These are phyloP conservation scores for Arthroderma uncinatum DNA, from an alignment of 2,329 filamentous ascomycete genomes.

Conservation along the genomic window DNA sequence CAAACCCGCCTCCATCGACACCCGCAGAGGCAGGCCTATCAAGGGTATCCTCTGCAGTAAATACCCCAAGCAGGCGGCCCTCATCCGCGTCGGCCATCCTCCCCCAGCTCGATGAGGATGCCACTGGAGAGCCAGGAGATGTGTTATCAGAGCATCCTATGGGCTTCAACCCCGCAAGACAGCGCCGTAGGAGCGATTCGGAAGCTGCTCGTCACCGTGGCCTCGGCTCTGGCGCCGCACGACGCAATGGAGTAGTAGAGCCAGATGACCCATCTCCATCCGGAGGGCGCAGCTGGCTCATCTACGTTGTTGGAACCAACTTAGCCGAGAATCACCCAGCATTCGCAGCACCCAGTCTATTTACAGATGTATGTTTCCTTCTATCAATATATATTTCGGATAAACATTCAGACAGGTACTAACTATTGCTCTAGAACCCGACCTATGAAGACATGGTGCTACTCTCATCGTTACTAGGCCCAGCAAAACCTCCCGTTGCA, in stretches of 20 bases:
- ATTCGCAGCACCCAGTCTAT: slow-evolving; percentile 57
- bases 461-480: slow-evolving; percentile 54
- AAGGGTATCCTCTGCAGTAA: slow-evolving; percentile 43
- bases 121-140: slow-evolving; percentile 27
- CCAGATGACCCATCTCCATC: slow-evolving; percentile 41
- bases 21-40: slow-evolving; percentile 50
- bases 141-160: slow-evolving; percentile 34
- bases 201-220: slow-evolving; percentile 46
- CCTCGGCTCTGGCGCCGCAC: slow-evolving; percentile 49
- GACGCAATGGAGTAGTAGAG: slow-evolving; percentile 54
- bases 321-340: slow-evolving; percentile 60
- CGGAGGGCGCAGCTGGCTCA: slow-evolving; percentile 56
- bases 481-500: slow-evolving; percentile 58
- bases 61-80: slow-evolving; percentile 38
- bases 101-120: slow-evolving; percentile 32
- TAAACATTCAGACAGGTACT: neutral
- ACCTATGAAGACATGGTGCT: slow-evolving; percentile 65
- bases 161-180: slow-evolving; percentile 35
- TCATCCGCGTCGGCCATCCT: slow-evolving; percentile 38
- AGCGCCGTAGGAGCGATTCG: slow-evolving; percentile 48
- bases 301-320: slow-evolving; percentile 60
- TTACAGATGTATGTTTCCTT: slow-evolving; percentile 48
- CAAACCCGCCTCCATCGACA: slow-evolving; percentile 52
- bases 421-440: slow-evolving; percentile 36
- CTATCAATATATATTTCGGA: neutral